phyloP scores from a whole-genome alignment of 2,329 filamentous ascomycete species.

The Colletotrichum chlorophyti region DNA sequence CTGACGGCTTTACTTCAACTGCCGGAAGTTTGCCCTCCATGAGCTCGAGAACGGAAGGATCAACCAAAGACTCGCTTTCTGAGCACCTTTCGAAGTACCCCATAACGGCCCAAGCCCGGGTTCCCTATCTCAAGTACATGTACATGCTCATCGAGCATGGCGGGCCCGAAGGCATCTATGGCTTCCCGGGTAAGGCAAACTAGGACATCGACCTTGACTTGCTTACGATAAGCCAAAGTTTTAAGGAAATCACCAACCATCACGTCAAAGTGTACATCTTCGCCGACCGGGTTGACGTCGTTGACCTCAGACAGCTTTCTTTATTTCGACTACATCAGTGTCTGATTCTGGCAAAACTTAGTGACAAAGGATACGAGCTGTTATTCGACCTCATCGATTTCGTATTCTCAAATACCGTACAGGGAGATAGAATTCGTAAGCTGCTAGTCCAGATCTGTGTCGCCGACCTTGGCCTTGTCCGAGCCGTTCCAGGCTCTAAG shows the following conservation, averaged over 20 bases:
- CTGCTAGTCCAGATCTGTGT: slow-evolving; percentile 1
- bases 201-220: too few species aligned
- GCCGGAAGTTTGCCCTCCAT: too few species aligned
- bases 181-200: too few species aligned
- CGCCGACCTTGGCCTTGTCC: neutral
- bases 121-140: neutral
- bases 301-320: neutral
- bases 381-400: neutral
- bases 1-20: neutral
- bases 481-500: neutral
- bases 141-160: neutral
- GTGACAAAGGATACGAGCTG: neutral
- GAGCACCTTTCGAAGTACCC: neutral
- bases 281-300: neutral
- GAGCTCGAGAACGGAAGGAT: too few species aligned
- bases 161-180: neutral
- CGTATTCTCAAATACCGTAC: neutral
- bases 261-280: slow-evolving; percentile 8
- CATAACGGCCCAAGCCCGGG: neutral
- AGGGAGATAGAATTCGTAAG: neutral
- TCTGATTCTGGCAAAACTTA: neutral
- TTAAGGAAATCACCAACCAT: neutral
- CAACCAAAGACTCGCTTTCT: neutral
- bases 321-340: neutral
- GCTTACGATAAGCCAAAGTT: too few species aligned